A percentile compares a stretch with the other conserved stretches of the same genome.
Evolutionary conservation across 306 rosid species (phyloP).

Genomic region (Corylus americana): DNA sequence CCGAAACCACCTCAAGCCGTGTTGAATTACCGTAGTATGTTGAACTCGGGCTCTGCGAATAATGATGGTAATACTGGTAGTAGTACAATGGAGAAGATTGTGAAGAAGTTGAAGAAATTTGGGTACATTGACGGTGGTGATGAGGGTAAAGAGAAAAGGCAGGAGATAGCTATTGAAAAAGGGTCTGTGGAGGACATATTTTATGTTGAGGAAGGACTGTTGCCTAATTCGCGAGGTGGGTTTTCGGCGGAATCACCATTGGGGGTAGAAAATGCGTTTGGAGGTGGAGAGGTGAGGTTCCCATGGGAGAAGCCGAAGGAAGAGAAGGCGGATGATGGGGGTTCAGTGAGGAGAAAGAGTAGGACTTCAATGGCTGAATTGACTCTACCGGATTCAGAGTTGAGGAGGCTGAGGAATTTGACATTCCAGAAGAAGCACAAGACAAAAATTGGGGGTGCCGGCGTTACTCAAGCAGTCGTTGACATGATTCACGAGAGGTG

Average conservation of each 20-base stretch:
- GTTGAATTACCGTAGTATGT: slow-evolving; percentile 43
- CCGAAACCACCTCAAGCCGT: slow-evolving; percentile 56
- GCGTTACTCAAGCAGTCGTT: slow-evolving; percentile 86
- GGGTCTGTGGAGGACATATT: slow-evolving; percentile 95
- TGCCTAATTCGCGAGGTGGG: slow-evolving; percentile 83
- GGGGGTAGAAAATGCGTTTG: slow-evolving; percentile 62
- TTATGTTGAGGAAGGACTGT: slow-evolving; percentile 77
- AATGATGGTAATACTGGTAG: slow-evolving; percentile 25
- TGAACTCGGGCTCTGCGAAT: slow-evolving; percentile 12
- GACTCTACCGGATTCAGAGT: slow-evolving; percentile 89
- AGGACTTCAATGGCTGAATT: slow-evolving; percentile 75
- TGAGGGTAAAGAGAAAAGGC: slow-evolving; percentile 31
- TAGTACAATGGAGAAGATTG: slow-evolving; percentile 87
- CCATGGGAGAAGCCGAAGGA: slow-evolving; percentile 89
- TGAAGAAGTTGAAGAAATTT: slow-evolving; percentile 75
- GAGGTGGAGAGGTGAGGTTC: slow-evolving; percentile 74
- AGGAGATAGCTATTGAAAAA: slow-evolving; percentile 60
- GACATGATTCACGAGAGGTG: slow-evolving; percentile 87
- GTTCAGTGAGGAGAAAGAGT: slow-evolving; percentile 38
- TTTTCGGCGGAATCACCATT: slow-evolving; percentile 67
- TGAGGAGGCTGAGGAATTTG: slow-evolving; percentile 75
- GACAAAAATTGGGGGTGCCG: slow-evolving; percentile 82
- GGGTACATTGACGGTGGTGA: slow-evolving; percentile 59
- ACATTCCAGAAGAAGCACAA: slow-evolving; percentile 93
- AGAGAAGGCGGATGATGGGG: slow-evolving; percentile 39